These are phyloP conservation scores for Saitozyma sp. DNA, from an alignment of 768 basidiomycete genomes.

Conservation along the genomic window DNA sequence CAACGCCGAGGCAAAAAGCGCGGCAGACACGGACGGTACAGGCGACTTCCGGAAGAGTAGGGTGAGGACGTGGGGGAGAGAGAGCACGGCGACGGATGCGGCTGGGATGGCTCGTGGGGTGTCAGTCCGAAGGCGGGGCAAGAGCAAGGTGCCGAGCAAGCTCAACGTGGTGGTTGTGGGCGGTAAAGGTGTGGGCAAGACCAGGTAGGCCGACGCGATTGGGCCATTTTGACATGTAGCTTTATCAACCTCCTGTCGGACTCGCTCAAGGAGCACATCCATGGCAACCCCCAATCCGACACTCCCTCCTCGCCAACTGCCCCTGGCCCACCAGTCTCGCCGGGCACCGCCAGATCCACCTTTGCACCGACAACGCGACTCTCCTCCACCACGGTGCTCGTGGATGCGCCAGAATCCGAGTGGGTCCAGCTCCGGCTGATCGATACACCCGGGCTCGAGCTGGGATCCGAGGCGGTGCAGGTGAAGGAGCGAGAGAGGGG, in stretches of 20 bases:
- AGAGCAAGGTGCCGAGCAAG: constrained; percentile 15
- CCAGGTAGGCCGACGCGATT: constrained; percentile 28
- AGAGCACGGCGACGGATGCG: constrained; percentile 7
- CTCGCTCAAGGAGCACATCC: constrained; percentile 4
- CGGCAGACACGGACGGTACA: neutral
- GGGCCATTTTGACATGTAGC: constrained; percentile 3
- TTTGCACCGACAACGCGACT: constrained; percentile 11
- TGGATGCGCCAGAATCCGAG: constrained; percentile 17
- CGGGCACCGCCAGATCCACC: neutral
- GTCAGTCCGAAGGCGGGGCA: constrained; percentile 8
- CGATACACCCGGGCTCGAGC: constrained; percentile 44
- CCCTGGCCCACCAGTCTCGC: constrained; percentile 1
- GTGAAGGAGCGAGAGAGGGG: constrained; percentile 31
- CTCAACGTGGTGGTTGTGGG: constrained; percentile 42
- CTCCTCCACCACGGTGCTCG: constrained; percentile 1
- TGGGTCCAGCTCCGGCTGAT: constrained; percentile 28
- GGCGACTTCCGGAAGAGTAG: constrained; percentile 20
- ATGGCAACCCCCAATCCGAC: neutral
- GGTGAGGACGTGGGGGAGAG: constrained; percentile 10
- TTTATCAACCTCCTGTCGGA: constrained; percentile 26
- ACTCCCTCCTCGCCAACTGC: constrained; percentile 1
- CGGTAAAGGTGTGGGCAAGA: constrained; percentile 41
- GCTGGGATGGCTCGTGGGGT: neutral
- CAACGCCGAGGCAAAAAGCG: neutral
- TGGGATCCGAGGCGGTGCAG: constrained; percentile 4